These are phyloP conservation scores for Fusarium napiforme DNA, from an alignment of 2,329 filamentous ascomycete species.

Conservation along the genomic window DNA sequence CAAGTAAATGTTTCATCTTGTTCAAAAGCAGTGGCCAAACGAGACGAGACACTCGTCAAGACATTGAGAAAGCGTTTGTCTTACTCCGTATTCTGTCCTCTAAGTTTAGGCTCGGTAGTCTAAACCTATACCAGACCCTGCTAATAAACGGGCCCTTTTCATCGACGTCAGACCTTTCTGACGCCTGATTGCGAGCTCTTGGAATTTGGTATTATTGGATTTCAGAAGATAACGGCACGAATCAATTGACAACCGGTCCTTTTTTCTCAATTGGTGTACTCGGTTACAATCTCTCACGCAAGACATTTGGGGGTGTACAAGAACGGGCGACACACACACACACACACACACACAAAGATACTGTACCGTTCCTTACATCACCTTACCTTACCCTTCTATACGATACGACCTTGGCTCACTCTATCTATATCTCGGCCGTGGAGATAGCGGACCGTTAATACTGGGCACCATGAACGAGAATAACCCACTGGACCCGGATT, in stretches of 20 bases:
- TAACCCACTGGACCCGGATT: constrained; percentile 39
- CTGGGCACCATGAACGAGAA: constrained; percentile 36
- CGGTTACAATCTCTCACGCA: neutral
- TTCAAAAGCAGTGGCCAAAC: constrained; percentile 2
- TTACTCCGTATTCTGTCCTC: neutral
- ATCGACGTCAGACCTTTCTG: constrained; percentile 24
- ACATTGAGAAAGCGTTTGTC: constrained; percentile 14
- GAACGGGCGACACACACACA: constrained; percentile 12
- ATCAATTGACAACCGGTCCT: constrained; percentile 10
- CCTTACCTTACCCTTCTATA: constrained; percentile 1
- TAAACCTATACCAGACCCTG: neutral
- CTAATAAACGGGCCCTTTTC: constrained; percentile 16
- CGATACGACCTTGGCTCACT: constrained; percentile 14
- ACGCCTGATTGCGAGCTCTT: constrained; percentile 3
- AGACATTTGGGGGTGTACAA: constrained; percentile 16
- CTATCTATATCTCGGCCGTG: constrained; percentile 23
- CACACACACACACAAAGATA: constrained; percentile 8
- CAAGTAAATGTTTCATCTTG: neutral
- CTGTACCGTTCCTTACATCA: neutral
- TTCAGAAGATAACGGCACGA: constrained; percentile 1
- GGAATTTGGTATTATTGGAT: neutral
- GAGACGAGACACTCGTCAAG: constrained; percentile 10
- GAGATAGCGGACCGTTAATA: constrained; percentile 27
- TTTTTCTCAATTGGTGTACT: neutral
- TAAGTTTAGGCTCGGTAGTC: constrained; percentile 7